Base-by-base conservation (phyloP, 306 rosid genomes). In the Cicer pinnatifidum region DNA sequence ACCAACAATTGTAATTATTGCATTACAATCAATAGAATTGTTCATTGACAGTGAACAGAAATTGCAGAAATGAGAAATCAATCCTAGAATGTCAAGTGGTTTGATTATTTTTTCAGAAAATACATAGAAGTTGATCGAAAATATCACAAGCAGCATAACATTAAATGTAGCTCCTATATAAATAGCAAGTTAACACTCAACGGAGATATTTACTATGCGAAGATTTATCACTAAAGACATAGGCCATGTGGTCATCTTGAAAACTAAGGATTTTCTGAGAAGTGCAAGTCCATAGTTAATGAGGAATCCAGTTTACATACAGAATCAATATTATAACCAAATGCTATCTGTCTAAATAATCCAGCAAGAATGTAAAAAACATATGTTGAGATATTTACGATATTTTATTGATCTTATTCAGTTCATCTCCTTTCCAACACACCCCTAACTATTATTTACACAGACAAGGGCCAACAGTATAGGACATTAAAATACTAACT, bases 1-100 rank as follows among this genome's bases (percentile, higher is more conserved):
- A 35, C 75, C 62, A 56, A 81, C 70, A 45, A 6, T 52, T 77
- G 77, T 78, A 50, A 40, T 40, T 7, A 56, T 37, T 69, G 61
- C 75, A 23, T 16, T 57, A 63, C 74, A 39, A 75, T 78, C 69
- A 70, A 64, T 78, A 56, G 66, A 73, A 61, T 23, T 40, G 16
- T 33, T 69, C 72, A 12, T 45, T 7, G 54, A 74, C 45, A 40
- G 60, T 50, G n/a, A 44, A 48, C 40, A 66, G 37, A 67, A 77
- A 72, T 39, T 73, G 59, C 61, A 66, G 12, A 62, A 66, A 59
- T 52, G 57, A 72, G n/a, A 54, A 66, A 72, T 52, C 69, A 72
- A 67, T 37, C 46, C 35, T 28, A 17, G 56, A 43, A 47, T 61
- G 13, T 45, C 19, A 16, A 2, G 23, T 59, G 35, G 19, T 10